Evolutionary conservation across 2,329 filamentous ascomycete species (phyloP).

Genomic region (Pseudocercospora vitis): DNA sequence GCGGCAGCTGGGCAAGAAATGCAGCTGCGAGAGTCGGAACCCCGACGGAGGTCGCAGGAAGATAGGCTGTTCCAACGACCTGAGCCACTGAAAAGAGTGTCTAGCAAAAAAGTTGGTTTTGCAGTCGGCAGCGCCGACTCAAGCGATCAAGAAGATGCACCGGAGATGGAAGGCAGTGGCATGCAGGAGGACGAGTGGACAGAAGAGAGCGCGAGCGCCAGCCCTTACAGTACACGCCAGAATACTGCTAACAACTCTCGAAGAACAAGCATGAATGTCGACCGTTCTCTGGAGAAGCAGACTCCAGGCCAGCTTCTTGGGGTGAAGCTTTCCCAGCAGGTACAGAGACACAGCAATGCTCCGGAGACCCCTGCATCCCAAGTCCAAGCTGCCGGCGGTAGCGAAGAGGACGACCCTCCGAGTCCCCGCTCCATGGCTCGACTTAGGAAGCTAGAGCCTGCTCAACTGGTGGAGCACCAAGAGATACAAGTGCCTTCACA

Average conservation of each 20-base stretch:
- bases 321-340: slow-evolving; percentile 13
- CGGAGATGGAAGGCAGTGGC: slow-evolving; percentile 33
- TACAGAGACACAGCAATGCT: slow-evolving; percentile 7
- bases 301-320: slow-evolving; percentile 17
- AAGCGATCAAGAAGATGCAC: slow-evolving; percentile 30
- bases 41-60: slow-evolving; percentile 11
- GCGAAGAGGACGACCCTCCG: slow-evolving; percentile 20
- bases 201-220: slow-evolving; percentile 39
- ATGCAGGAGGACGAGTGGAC: slow-evolving; percentile 41
- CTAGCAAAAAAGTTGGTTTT: slow-evolving; percentile 37
- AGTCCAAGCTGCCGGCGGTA: slow-evolving; percentile 11
- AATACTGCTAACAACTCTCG: slow-evolving; percentile 41
- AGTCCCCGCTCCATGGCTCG: slow-evolving; percentile 18
- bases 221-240: slow-evolving; percentile 39
- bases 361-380: slow-evolving; percentile 3
- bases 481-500: neutral
- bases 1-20: slow-evolving; percentile 30
- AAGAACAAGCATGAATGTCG: slow-evolving; percentile 31
- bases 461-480: neutral
- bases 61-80: slow-evolving; percentile 21
- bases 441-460: slow-evolving; percentile 11
- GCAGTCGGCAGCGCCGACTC: slow-evolving; percentile 32
- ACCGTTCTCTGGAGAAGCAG: slow-evolving; percentile 25
- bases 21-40: slow-evolving; percentile 33
- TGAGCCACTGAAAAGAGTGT: slow-evolving; percentile 18